These are phyloP conservation scores for Alternaria brassicicola DNA, from an alignment of 2,329 filamentous ascomycete species.

Conservation along the genomic window DNA sequence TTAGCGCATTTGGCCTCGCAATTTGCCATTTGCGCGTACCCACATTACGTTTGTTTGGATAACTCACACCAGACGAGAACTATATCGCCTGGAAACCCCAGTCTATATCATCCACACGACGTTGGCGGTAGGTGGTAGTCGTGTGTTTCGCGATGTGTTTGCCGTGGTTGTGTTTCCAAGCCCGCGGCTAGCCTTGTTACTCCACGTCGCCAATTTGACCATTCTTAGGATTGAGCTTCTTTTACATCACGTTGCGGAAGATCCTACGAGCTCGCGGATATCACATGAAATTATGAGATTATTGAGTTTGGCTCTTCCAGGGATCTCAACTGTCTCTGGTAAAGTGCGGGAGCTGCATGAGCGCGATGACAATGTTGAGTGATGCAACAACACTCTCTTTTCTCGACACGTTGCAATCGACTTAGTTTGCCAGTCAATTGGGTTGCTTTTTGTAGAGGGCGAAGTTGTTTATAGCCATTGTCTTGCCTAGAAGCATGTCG, in stretches of 20 bases:
- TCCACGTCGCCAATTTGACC: background rate
- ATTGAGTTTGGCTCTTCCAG: background rate
- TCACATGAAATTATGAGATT: background rate
- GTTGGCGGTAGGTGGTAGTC: background rate
- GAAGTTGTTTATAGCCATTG: background rate
- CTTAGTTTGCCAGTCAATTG: background rate
- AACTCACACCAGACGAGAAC: background rate
- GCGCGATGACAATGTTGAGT: background rate
- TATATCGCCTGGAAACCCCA: background rate
- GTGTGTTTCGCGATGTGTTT: background rate
- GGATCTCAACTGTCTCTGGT: background rate
- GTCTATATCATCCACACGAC: background rate
- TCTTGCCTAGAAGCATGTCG: background rate
- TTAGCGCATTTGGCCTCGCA: background rate
- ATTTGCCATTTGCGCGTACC: background rate
- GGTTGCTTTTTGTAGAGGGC: no score
- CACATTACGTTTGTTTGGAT: background rate
- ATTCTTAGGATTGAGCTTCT: background rate
- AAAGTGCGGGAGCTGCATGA: background rate
- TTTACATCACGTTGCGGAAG: background rate
- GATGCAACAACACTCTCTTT: background rate
- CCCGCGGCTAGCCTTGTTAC: background rate
- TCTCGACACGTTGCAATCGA: background rate
- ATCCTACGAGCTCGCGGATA: background rate
- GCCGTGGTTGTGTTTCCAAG: background rate